These are phyloP conservation scores for Colletotrichum tanaceti DNA, from an alignment of 2,329 filamentous ascomycete species.

Conservation along the genomic window DNA sequence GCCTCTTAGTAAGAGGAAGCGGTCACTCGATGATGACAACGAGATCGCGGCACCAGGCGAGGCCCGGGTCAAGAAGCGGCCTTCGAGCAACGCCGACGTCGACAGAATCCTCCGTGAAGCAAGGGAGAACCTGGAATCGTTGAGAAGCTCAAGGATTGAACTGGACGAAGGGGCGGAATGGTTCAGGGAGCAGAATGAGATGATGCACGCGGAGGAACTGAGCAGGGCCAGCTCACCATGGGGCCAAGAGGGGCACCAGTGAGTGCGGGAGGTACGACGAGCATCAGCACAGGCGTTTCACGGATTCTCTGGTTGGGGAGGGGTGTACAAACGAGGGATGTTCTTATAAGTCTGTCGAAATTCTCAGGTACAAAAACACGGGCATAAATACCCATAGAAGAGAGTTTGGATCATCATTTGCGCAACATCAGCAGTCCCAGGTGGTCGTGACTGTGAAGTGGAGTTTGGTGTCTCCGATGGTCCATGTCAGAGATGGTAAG, in stretches of 20 bases:
- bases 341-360: constrained; percentile 32
- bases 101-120: constrained; percentile 57
- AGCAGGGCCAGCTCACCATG: constrained; percentile 52
- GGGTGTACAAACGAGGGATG: constrained; percentile 34
- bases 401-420: constrained; percentile 30
- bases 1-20: constrained; percentile 44
- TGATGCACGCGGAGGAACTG: constrained; percentile 53
- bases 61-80: constrained; percentile 44
- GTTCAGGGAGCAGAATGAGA: constrained; percentile 59
- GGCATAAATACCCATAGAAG: constrained; percentile 36
- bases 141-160: constrained; percentile 56
- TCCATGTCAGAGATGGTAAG: neutral
- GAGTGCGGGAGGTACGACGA: constrained; percentile 13
- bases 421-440: neutral
- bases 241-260: constrained; percentile 43
- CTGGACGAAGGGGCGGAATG: constrained; percentile 61
- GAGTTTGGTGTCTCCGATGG: neutral
- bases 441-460: neutral
- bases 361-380: constrained; percentile 30
- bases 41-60: constrained; percentile 35
- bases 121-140: constrained; percentile 49
- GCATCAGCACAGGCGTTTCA: constrained; percentile 39
- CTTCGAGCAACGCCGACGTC: constrained; percentile 49
- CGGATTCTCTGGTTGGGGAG: constrained; percentile 24
- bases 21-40: constrained; percentile 40